A percentile compares a stretch with the other conserved stretches of the same genome.
These are phyloP conservation scores for Crithidia thermophila DNA, from an alignment of 208 protist genomes.

Conservation along the genomic window DNA sequence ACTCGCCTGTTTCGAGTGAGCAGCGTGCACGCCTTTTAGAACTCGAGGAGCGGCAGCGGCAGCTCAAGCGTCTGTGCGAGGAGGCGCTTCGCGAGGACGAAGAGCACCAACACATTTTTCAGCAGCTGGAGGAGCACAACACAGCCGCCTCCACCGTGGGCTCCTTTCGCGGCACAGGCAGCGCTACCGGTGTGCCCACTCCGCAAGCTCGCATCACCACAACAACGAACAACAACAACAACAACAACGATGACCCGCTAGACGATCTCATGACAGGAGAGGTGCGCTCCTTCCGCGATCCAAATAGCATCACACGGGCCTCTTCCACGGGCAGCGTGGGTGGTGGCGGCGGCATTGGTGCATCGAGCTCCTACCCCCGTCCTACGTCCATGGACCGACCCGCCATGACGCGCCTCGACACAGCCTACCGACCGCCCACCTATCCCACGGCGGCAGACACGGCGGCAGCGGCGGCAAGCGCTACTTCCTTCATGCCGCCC, in stretches of 20 bases:
- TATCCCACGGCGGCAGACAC: not conserved
- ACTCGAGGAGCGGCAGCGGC: conserved; percentile 58
- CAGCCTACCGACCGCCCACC: conserved; percentile 21
- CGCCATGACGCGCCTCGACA: conserved; percentile 11
- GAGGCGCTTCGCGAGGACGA: conserved; percentile 59
- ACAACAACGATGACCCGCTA: conserved; percentile 9
- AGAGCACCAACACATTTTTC: conserved; percentile 34
- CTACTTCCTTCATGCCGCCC: not conserved
- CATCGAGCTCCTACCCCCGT: conserved; percentile 9
- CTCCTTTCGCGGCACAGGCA: not conserved
- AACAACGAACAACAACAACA: not conserved
- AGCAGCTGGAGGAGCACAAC: conserved; percentile 36
- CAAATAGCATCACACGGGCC: conserved; percentile 47
- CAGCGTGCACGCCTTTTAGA: conserved; percentile 52
- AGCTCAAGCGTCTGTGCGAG: conserved; percentile 67
- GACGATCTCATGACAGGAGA: conserved; percentile 71
- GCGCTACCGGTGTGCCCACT: not conserved
- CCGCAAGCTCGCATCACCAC: not conserved
- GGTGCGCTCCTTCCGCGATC: conserved; percentile 70
- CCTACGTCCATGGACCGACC: conserved; percentile 14
- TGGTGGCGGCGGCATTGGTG: not conserved
- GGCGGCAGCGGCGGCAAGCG: not conserved
- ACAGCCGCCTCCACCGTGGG: conserved; percentile 7
- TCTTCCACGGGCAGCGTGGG: conserved; percentile 43
- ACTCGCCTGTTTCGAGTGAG: conserved; percentile 11